Conservation (phyloP, 2,329 filamentous ascomycete species). For the Helotiales sp. region DNA sequence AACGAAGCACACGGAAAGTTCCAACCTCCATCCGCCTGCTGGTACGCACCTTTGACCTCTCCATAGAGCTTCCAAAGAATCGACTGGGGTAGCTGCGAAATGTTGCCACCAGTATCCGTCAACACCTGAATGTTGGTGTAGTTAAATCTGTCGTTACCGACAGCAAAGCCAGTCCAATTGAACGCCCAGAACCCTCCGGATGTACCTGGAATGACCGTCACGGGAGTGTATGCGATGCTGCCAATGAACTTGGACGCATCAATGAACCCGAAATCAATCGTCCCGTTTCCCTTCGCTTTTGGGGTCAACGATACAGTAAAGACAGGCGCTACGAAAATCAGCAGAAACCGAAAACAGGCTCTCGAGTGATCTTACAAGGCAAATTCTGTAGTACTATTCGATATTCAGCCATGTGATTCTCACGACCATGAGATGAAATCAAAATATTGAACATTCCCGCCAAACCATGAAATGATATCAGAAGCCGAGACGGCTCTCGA, state of each 20-base stretch:
- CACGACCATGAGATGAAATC: neutral
- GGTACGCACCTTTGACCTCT: conserved; percentile 32
- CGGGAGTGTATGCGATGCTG: conserved; percentile 48
- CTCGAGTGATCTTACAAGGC: neutral
- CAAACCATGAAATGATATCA: too few relatives aligned
- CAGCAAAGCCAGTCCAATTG: conserved; percentile 47
- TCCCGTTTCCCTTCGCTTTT: conserved; percentile 38
- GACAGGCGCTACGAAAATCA: conserved; percentile 39
- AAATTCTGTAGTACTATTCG: too few relatives aligned
- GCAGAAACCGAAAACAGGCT: neutral
- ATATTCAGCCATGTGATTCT: neutral
- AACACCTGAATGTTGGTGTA: conserved; percentile 35
- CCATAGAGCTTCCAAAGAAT: conserved; percentile 37
- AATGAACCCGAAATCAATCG: conserved; percentile 56
- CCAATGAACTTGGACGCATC: conserved; percentile 52
- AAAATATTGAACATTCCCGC: too few relatives aligned
- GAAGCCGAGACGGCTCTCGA: too few relatives aligned
- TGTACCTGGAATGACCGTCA: conserved; percentile 38
- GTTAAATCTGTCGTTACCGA: conserved; percentile 49
- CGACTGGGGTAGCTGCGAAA: conserved; percentile 34
- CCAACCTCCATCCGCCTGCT: conserved; percentile 30
- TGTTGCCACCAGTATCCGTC: conserved; percentile 40
- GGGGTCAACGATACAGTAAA: conserved; percentile 54
- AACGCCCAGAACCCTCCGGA: conserved; percentile 54
- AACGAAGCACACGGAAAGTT: conserved; percentile 34